Base-by-base conservation (phyloP, 2,329 filamentous ascomycete species). In the Xylaria sp. region DNA sequence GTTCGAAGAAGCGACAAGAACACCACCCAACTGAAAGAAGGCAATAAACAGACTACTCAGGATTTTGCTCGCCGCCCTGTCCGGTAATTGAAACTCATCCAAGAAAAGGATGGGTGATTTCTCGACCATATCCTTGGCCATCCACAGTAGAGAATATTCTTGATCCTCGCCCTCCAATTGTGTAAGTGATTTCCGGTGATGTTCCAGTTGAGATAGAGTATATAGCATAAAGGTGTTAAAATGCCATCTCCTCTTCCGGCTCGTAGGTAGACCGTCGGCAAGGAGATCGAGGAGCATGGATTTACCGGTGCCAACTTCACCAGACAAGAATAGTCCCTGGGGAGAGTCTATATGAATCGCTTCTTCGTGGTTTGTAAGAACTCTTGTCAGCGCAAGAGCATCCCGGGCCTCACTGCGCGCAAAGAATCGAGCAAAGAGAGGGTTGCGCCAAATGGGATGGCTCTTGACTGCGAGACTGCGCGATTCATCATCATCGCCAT, bases 161-260 rank as follows among this genome's bases (percentile, higher is more conserved):
- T 62, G 70, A 4, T 70, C 59, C 18, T 59, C 63, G n/a, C 50
- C 45, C 54, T 48, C 57, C 13, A 60, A 34, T 13, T 61, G 52
- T 2, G 63, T 59, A 1, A 67, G 63, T 4, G 69, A 62, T 52
- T 74, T 76, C 63, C 90, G 78, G 41, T 89, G 79, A 11, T 79
- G 75, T 63, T 93, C 90, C 1, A 94, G 76, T 46, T 86, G 85
- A 1, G 89, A 87, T 43, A 92, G 79, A 0, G 84, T 86, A 61
- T 92, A 86, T 7, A 93, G 76, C 88, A 94, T 94, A 64, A 94
- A 94, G 0, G 88, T 91, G 68, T 91, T 91, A 72, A 92, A 94
- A 67, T 93, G 90, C 85, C 88, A 92, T 55, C 89, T 78, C 62
- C 81, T 78, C 74, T 93, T 93, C 65, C 85, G 86, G 41, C 79